Percentiles rank a stretch among this genome's conserved stretches.
Evolutionary conservation across 495 filamentous ascomycete genomes (phyloP).

Genomic region (Aspergillus homomorphus): DNA sequence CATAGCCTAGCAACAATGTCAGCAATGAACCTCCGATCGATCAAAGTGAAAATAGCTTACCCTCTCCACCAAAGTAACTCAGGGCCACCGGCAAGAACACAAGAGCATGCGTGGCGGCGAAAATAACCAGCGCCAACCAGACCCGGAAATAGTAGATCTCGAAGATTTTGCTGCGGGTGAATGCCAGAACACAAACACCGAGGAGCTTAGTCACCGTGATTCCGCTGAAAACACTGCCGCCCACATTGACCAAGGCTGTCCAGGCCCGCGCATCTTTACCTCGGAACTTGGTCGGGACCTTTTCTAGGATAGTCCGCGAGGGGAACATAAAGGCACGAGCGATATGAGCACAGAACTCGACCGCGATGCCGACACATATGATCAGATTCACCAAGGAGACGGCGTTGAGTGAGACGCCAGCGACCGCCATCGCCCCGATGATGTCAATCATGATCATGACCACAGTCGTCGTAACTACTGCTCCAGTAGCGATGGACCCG

Average conservation of each 20-base stretch:
- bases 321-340: constrained; percentile 97
- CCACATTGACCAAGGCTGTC: constrained; percentile 90
- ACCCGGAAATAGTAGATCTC: constrained; percentile 99
- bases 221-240: constrained; percentile 88
- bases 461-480: constrained; percentile 79
- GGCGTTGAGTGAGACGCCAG: constrained; percentile 88
- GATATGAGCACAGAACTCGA: constrained; percentile 97
- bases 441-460: constrained; percentile 94
- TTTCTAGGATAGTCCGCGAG: constrained; percentile 68
- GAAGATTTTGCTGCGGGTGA: constrained; percentile 96
- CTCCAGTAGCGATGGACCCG: constrained; percentile 77
- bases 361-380: constrained; percentile 91
- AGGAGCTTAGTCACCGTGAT: constrained; percentile 95
- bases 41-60: constrained; percentile 34
- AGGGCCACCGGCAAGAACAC: constrained; percentile 90
- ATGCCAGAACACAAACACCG: constrained; percentile 88
- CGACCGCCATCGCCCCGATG: constrained; percentile 87
- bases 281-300: constrained; percentile 59
- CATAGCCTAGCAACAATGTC: constrained; percentile 56
- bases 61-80: constrained; percentile 80
- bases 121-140: constrained; percentile 85
- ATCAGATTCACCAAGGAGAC: constrained; percentile 95
- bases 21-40: constrained; percentile 1
- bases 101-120: constrained; percentile 85
- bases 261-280: constrained; percentile 83